Base-by-base conservation (phyloP, 1,284 basidiomycete species). In the Pseudozyma sp. region DNA sequence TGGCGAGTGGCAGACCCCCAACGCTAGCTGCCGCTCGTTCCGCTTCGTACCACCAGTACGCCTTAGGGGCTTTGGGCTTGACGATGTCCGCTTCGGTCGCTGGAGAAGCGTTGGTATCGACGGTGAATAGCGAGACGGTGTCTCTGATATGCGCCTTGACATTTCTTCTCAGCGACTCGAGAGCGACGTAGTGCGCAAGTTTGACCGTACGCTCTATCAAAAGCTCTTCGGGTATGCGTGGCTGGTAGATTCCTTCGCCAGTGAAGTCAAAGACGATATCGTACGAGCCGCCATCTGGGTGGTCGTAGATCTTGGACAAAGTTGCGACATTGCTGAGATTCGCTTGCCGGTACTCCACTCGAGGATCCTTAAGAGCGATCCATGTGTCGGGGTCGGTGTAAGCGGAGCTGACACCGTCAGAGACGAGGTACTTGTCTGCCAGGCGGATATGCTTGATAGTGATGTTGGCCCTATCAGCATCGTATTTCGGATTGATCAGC, bases 181-280 rank as follows among this genome's bases (percentile, higher is more conserved):
- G 18, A 6, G 78, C 77, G 16, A 79, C 59, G 11, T 59, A 52
- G 10, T 53, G 60, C 21, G 78, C 74, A 1, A 79, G 61, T 48
- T 79, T 77, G 19, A 66, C 66, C 0, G 74, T 79, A 7, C 78
- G 67, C 38, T 80, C 78, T 14, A 77, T 19, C 50, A 80, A 43
- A 6, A 79, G 39, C 49, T 77, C 58, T 50, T 69, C 70, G 5
- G 77, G 77, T 0, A 75, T 49, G 9, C 74, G 42, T 39, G 56
- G 58, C 11, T 49, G 39, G 14, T 55, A 38, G 12, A 74, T 44
- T 18, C 78, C 78, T 38, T 80, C 78, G 21, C 78, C 77, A 13
- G 77, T 79, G 36, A 80, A 68, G 48, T 80, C 78, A 53, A 77
- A 80, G 18, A 79, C 70, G 47, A 77, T 39, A 39, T 80, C 77